A percentile compares a stretch with the other conserved stretches of the same genome.
Conservation (phyloP, 2,329 filamentous ascomycete genomes). For the Phaeosphaeriaceae sp. region DNA sequence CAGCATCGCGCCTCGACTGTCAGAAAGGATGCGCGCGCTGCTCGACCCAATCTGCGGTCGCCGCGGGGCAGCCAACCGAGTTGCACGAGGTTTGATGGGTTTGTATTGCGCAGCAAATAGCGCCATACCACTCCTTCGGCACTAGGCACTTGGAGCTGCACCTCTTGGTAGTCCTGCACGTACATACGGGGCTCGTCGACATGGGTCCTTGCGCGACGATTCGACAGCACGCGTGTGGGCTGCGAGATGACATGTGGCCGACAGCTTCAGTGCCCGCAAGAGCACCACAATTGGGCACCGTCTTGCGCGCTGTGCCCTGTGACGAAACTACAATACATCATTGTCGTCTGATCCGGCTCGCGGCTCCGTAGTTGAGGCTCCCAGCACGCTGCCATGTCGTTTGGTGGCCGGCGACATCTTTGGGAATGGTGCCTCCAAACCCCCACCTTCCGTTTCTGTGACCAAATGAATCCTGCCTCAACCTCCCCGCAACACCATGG, state of each 20-base stretch:
- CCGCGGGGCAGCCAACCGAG: conserved; percentile 26
- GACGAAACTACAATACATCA: conserved; percentile 7
- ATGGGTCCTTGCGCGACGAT: conserved; percentile 19
- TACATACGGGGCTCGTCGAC: conserved; percentile 19
- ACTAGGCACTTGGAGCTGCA: conserved; percentile 27
- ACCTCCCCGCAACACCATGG: conserved; percentile 41
- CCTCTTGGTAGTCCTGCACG: conserved; percentile 21
- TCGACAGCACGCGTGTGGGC: conserved; percentile 22
- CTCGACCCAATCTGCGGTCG: conserved; percentile 25
- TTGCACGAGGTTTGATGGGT: conserved; percentile 20
- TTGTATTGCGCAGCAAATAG: conserved; percentile 31
- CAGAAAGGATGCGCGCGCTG: conserved; percentile 1
- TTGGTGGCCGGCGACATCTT: background rate
- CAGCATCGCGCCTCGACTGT: no score
- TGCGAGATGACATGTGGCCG: conserved; percentile 27
- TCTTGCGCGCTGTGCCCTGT: conserved; percentile 1
- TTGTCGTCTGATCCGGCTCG: conserved; percentile 6
- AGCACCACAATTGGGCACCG: conserved; percentile 9
- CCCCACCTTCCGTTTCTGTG: conserved; percentile 41
- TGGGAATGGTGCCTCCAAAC: background rate
- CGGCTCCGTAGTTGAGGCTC: background rate
- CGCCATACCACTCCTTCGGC: conserved; percentile 24
- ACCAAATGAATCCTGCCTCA: conserved; percentile 15
- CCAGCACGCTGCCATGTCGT: conserved; percentile 1
- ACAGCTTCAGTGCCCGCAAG: background rate